Base-by-base conservation (phyloP, 495 filamentous ascomycete genomes). In the Aspergillus indologenus region DNA sequence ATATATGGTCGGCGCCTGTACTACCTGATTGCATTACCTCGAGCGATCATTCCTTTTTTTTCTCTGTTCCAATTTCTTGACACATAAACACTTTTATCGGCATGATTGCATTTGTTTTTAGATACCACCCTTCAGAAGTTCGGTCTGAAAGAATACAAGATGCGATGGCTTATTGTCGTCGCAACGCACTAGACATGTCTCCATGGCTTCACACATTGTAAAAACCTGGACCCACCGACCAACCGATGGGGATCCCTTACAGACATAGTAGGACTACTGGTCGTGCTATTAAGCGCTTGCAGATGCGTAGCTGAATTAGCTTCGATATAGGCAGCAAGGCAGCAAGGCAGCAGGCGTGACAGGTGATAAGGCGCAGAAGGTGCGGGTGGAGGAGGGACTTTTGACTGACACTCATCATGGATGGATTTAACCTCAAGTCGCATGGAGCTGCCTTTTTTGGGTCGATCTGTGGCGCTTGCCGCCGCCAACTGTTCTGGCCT, bases 381-480 rank as follows among this genome's bases (percentile, higher is more conserved):
- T n/a, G n/a, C n/a, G n/a, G n/a, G n/a, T n/a, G n/a, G n/a, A n/a
- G n/a, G n/a, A n/a, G n/a, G n/a, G n/a, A n/a, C n/a, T n/a, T n/a
- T n/a, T n/a, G n/a, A n/a, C n/a, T n/a, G n/a, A n/a, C n/a, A n/a
- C n/a, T n/a, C n/a, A n/a, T n/a, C n/a, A n/a, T n/a, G n/a, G n/a
- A n/a, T n/a, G n/a, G 26, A 29, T 29, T 29, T 9, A 29, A 9
- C n/a, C n/a, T n/a, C 9, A 21, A 19, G 31, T 54, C 60, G 60
- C 56, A 58, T 62, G 19, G 31, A 62, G 52, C 60, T 62, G 51
- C 60, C 60, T 42, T 29, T 59, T 62, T 45, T 3, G 24, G 57
- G 56, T 34, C 47, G 54, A 48, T 59, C 45, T 22, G 24, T 46
- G n/a, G 26, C 45, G 12, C 11, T 42, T 24, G 20, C 22, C 43